Base-by-base conservation (phyloP, 768 basidiomycete species). In the Cytidiella melzeri region DNA sequence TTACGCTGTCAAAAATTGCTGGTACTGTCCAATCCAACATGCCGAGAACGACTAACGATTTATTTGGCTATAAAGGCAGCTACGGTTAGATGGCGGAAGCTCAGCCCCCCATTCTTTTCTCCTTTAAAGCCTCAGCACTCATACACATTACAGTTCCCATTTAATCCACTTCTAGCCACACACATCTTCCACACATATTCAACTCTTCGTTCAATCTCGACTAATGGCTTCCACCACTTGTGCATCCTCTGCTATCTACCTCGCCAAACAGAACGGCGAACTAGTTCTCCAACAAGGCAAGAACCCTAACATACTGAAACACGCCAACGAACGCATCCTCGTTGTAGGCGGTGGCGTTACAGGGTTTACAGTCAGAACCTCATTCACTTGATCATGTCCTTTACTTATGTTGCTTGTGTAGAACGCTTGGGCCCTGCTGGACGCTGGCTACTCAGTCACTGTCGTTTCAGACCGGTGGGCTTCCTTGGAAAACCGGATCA, bases 401-500 rank as follows among this genome's bases (percentile, higher is more conserved):
- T 30, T 39, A 9, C 23, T 27, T 19, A 47, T 21, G 18, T 50
- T 10, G 42, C 41, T 20, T 23, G 13, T 19, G 11, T 30, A 53
- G 50, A 57, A 42, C 37, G 56, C 56, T 13, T 57, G 68, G 68
- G 60, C 61, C 23, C 56, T 70, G 13, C 52, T 68, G 25, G 68
- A 70, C 48, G 58, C 62, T 6, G 68, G 68, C 6, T 70, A 69
- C 54, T 50, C 59, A 24, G 68, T 69, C 4, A 68, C 67, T 12
- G 55, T 69, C 28, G 40, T 68, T 19, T 60, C 65, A 11, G 61
- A 54, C 13, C 34, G 40, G 10, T 57, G 56, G 52, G 53, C 52
- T 15, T 51, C 52, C 13, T 39, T 48, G 19, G 41, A 54, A 24
- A 40, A 57, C 38, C 52, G 56, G 37, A 51, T 57, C 50, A 54